phyloP scores from a whole-genome alignment of 768 basidiomycete species.

The Trametes sanguinea region DNA sequence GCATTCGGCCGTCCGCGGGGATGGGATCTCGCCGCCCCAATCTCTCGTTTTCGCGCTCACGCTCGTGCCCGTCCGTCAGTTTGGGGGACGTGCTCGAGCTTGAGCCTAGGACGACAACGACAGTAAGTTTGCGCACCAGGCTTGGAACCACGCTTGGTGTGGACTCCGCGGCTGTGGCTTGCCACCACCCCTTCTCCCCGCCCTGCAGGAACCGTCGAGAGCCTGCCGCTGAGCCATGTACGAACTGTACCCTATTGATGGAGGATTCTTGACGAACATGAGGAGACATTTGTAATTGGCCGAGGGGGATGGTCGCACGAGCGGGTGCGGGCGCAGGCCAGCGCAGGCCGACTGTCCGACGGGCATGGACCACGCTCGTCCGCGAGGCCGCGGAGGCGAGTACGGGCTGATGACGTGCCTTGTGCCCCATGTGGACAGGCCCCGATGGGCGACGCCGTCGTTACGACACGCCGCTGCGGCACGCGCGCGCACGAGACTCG shows the following conservation, averaged over 20 bases:
- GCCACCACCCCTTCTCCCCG: too few species aligned
- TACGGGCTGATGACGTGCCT: background rate
- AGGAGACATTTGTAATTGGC: too few species aligned
- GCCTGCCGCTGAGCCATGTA: too few species aligned
- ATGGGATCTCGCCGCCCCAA: conserved; percentile 12
- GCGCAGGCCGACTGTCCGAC: conserved; percentile 9
- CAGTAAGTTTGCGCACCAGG: too few species aligned
- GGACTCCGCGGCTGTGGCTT: background rate
- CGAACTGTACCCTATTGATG: too few species aligned
- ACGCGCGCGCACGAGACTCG: background rate
- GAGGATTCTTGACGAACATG: too few species aligned
- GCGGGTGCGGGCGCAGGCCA: background rate
- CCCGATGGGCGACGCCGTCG: background rate
- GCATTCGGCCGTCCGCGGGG: conserved; percentile 6
- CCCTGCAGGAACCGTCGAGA: too few species aligned
- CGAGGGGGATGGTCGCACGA: too few species aligned
- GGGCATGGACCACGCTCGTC: background rate
- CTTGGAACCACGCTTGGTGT: too few species aligned
- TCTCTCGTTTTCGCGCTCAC: background rate
- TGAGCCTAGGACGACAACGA: too few species aligned
- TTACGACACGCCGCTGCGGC: background rate
- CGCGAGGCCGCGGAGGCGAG: background rate
- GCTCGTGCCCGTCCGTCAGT: too few species aligned
- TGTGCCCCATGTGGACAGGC: background rate
- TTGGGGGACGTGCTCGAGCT: too few species aligned